These are phyloP conservation scores for Fraxinus dipetala DNA, from an alignment of 305 asterid species.

Conservation along the genomic window DNA sequence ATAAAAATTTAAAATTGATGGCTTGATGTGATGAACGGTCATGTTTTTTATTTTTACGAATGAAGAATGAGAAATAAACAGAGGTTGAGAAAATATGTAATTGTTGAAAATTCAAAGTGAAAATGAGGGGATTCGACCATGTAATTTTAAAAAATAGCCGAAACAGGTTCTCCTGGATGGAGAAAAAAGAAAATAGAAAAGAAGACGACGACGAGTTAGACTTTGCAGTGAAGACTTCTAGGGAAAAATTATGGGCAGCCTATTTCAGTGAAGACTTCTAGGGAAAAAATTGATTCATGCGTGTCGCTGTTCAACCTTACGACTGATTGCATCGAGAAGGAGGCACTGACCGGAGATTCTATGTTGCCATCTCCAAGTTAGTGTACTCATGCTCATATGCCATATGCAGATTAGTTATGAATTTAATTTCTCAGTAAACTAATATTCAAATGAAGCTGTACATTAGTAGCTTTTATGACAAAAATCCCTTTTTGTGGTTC, in stretches of 20 bases:
- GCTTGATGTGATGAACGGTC: too few species aligned
- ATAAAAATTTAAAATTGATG: too few species aligned
- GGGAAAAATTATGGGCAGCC: not conserved
- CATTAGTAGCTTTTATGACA: not conserved
- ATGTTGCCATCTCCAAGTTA: not conserved
- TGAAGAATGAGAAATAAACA: too few species aligned
- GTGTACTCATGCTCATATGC: not conserved
- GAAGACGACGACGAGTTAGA: too few species aligned
- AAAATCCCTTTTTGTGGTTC: not conserved
- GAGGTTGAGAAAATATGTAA: too few species aligned
- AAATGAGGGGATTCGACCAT: too few species aligned
- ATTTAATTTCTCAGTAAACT: not conserved
- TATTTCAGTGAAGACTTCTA: not conserved
- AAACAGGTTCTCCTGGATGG: too few species aligned
- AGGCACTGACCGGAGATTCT: not conserved
- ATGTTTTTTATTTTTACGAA: too few species aligned
- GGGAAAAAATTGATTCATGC: not conserved
- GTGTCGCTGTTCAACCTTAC: too few species aligned
- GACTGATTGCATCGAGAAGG: not conserved
- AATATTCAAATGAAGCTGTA: not conserved
- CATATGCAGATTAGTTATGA: not conserved
- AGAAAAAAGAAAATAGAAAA: too few species aligned
- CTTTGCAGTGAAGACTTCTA: not conserved
- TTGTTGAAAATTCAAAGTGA: too few species aligned
- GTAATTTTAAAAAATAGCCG: too few species aligned